These are phyloP conservation scores for Lathyrus sativus DNA, from an alignment of 306 rosid genomes.

Conservation along the genomic window DNA sequence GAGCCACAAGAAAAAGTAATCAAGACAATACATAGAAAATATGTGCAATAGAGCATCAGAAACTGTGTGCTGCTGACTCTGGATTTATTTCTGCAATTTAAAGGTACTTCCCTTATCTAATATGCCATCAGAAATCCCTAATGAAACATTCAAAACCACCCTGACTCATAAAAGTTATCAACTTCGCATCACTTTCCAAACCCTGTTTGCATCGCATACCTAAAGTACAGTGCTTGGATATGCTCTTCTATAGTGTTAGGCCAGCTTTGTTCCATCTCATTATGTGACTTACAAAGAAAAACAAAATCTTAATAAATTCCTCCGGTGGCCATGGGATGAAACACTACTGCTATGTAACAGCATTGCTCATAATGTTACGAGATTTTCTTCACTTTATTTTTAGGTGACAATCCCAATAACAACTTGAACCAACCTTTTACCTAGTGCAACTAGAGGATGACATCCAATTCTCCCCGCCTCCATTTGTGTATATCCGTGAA, in stretches of 20 bases:
- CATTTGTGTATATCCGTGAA: not conserved
- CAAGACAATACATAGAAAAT: constrained; percentile 8
- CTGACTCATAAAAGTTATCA: not conserved
- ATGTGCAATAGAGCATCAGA: constrained; percentile 5
- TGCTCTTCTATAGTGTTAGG: not conserved
- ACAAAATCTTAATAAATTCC: constrained; percentile 4
- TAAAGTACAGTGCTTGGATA: not conserved
- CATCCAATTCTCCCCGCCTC: constrained; percentile 20
- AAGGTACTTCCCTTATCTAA: constrained; percentile 26
- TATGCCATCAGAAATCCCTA: not conserved
- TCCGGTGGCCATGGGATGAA: constrained; percentile 2
- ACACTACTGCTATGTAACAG: constrained; percentile 5
- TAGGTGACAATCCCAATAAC: not conserved
- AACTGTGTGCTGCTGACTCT: not conserved
- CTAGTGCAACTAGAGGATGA: constrained; percentile 20
- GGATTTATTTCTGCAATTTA: not conserved
- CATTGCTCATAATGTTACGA: not conserved
- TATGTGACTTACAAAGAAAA: constrained; percentile 17
- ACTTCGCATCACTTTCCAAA: not conserved
- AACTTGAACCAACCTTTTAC: constrained; percentile 20
- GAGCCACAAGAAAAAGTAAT: not conserved
- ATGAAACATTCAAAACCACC: constrained; percentile 1
- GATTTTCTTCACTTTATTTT: constrained; percentile 2
- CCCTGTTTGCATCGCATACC: not conserved
- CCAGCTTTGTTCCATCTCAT: constrained; percentile 8